Evolutionary conservation across 345 rosid genomes (phyloP).

Genomic region (Noccaea caerulescens): DNA sequence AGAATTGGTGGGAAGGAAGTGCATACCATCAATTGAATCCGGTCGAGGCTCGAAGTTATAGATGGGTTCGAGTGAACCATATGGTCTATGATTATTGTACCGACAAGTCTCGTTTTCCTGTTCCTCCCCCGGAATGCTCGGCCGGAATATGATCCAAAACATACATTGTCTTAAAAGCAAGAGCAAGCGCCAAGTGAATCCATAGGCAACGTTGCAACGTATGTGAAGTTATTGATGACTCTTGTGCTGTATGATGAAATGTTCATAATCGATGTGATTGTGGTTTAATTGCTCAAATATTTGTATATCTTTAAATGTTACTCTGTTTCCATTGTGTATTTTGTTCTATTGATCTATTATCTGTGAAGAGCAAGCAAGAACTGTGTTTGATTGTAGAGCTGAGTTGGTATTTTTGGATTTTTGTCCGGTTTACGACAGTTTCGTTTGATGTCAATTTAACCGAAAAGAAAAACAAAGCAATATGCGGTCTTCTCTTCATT

Average conservation of each 20-base stretch:
- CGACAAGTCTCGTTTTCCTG: conserved; percentile 72
- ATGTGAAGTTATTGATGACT: conserved; percentile 18
- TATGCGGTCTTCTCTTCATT: too few species aligned
- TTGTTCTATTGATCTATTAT: background rate
- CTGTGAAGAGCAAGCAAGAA: background rate
- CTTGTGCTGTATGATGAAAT: conserved; percentile 16
- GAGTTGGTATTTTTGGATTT: background rate
- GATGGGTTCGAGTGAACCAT: conserved; percentile 94
- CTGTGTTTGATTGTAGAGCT: background rate
- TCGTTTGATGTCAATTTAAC: background rate
- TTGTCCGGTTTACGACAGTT: background rate
- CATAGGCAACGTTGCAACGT: conserved; percentile 12
- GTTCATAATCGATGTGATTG: conserved; percentile 11
- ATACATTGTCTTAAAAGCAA: background rate
- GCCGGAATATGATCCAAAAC: conserved; percentile 57
- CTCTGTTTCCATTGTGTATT: background rate
- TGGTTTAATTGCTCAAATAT: conserved; percentile 27
- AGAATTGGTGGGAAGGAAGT: conserved; percentile 83
- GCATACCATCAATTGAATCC: conserved; percentile 62
- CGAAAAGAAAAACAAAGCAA: background rate
- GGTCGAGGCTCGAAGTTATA: conserved; percentile 68
- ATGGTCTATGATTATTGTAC: conserved; percentile 87
- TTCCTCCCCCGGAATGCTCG: conserved; percentile 73
- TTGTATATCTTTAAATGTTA: conserved; percentile 10
- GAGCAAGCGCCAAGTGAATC: background rate